Base-by-base conservation (phyloP, 768 basidiomycete species). In the Dioszegia aurantiaca region DNA sequence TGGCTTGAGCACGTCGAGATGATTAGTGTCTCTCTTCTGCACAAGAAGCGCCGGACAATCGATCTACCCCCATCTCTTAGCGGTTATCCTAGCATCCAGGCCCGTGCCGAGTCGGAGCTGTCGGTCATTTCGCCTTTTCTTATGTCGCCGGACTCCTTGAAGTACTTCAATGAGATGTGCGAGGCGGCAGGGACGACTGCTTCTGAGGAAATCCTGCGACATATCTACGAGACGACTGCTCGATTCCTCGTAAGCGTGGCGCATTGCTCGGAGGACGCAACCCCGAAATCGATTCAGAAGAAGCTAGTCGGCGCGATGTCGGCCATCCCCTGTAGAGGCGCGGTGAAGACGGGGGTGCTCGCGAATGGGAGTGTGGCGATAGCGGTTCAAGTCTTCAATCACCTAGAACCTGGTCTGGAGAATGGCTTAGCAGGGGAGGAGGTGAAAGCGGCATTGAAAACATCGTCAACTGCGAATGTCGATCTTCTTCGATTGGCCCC, bases 1-100 rank as follows among this genome's bases (percentile, higher is more conserved):
- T 95, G 90, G 65, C 81, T 85, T 61, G 81, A 84, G 9, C 91
- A 94, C 72, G 86, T 87, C 1, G 85, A 87, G 0, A 82, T 88
- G 9, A 82, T 92, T 45, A 80, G 82, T 36, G 73, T 76, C 11
- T 72, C 79, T 14, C 84, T 87, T 60, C 77, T 86, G 10, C 52
- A 47, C 10, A 31, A 61, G 19, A 39, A 53, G 9, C 57, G 59
- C n/a, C 59, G 63, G 41, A 79, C 86, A 57, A 78, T 81, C 9
- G 72, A 77, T 9, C 79, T 94, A 8, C 86, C 89, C 2, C 84
- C 85, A 28, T 81, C 81, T 48, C 78, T 93, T 3, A 81, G 94
- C 24, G 94, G 94, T 0, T 95, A 86, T 72, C 65, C 77, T 16
- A 84, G 85, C 65, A 82, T 83, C 53, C 83, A 80, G 58, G 83